Base-by-base conservation (phyloP, 23 red algal genomes). In the Gracilaria domingensis region DNA sequence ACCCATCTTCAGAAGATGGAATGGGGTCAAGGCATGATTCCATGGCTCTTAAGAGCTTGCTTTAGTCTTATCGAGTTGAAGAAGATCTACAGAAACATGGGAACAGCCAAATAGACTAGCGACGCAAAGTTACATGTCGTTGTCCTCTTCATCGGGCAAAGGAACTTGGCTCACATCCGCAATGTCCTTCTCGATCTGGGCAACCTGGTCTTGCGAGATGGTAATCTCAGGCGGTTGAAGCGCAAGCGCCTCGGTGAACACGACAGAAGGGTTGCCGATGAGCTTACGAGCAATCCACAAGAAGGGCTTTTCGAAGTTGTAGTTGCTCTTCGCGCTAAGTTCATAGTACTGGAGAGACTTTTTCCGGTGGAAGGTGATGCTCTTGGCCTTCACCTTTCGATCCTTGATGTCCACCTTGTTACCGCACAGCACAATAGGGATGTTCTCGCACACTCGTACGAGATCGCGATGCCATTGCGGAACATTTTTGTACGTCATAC, bases 381-480 rank as follows among this genome's bases (percentile, higher is more conserved):
- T 78, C 84, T 99, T 99, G 8, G 97, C 97, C 86, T 99, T 99
- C 49, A 99, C 97, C 82, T 99, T 99, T 37, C 97, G 94, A 85
- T 99, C 97, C 90, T 99, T 99, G 71, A 99, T 95, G 64, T 99
- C 97, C 13, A 99, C 97, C 66, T 99, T 99, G 97, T 99, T 99
- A 6, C 97, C 97, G 47, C 93, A 95, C 30, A 99, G 73, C 29
- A 99, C 97, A 26, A 96, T 99, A n/a, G 97, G 97, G 61, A 99
- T 99, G 83, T 96, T 96, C 70, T 99, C 94, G 67, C 97, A 99
- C 26, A 99, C 97, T 58, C 97, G 97, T 38, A 99, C 97, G 34
- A 99, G 86, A 61, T 99, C 94, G 39, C 94, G 75, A 92, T 99
- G 97, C 97, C 97, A 99, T 83, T 96, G 95, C 44, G 97, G 93